Conservation (phyloP, 2,329 filamentous ascomycete genomes). For the Xylariaceae sp. region DNA sequence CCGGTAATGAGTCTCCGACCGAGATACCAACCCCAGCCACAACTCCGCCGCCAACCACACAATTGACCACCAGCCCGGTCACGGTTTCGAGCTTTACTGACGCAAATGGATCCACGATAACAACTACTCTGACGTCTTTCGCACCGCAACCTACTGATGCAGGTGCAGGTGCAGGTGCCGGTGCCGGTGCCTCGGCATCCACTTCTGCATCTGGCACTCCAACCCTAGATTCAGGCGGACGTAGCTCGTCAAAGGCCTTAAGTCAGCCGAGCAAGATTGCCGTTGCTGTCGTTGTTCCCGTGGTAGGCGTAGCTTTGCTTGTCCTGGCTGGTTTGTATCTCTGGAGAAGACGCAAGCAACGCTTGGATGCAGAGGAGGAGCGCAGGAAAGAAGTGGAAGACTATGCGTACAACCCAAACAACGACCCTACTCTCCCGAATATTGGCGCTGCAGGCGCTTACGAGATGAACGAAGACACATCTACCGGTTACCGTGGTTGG, state of each 20-base stretch:
- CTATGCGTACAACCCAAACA: slow-evolving; percentile 96
- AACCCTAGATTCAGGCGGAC: slow-evolving; percentile 17
- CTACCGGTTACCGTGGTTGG: slow-evolving; percentile 88
- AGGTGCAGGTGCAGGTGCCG: slow-evolving; percentile 8
- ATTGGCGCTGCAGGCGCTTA: slow-evolving; percentile 49
- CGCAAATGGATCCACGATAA: slow-evolving; percentile 18
- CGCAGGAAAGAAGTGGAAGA: slow-evolving; percentile 95
- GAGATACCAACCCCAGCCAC: slow-evolving; percentile 12
- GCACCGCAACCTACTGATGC: slow-evolving; percentile 14
- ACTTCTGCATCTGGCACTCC: slow-evolving; percentile 20
- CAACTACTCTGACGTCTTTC: slow-evolving; percentile 26
- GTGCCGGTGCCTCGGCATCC: slow-evolving; percentile 5
- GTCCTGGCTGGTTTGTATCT: slow-evolving; percentile 72
- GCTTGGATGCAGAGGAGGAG: slow-evolving; percentile 78
- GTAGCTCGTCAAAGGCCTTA: slow-evolving; percentile 40
- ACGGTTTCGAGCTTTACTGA: slow-evolving; percentile 10
- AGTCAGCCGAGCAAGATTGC: slow-evolving; percentile 68
- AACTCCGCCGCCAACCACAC: slow-evolving; percentile 2
- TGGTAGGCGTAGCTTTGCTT: slow-evolving; percentile 78
- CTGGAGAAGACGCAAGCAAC: slow-evolving; percentile 83
- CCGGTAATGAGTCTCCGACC: slow-evolving; percentile 12
- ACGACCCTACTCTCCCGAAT: slow-evolving; percentile 69
- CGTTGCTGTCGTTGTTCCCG: slow-evolving; percentile 88
- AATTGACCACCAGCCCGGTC: not conserved
- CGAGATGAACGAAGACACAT: slow-evolving; percentile 73